phyloP scores from a whole-genome alignment of 441 rosid genomes.

The Gossypium davidsonii region DNA sequence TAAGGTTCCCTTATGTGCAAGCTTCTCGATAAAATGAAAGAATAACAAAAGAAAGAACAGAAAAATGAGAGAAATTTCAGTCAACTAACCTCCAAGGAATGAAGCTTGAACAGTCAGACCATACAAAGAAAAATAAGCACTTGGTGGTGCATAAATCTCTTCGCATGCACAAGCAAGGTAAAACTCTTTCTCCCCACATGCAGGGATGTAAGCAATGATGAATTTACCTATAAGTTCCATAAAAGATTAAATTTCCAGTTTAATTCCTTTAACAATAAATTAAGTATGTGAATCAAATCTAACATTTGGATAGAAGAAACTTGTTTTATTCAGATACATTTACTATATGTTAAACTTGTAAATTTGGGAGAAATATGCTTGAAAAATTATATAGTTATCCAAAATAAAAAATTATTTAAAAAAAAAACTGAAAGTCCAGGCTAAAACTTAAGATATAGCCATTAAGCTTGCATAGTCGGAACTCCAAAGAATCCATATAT shows the following conservation, averaged over 20 bases:
- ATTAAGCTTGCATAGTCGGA: background rate
- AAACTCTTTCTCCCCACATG: slow-evolving; percentile 79
- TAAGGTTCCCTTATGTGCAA: background rate
- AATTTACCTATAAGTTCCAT: slow-evolving; percentile 60
- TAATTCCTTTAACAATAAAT: slow-evolving; percentile 8
- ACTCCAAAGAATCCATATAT: background rate
- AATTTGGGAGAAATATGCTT: background rate
- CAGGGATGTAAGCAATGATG: slow-evolving; percentile 64
- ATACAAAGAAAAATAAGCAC: slow-evolving; percentile 83
- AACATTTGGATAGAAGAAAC: background rate
- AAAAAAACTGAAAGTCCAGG: background rate
- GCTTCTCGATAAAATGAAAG: background rate
- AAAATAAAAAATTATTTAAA: background rate
- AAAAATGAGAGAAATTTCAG: background rate
- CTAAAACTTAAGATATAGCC: background rate
- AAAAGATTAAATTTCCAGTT: slow-evolving; percentile 13
- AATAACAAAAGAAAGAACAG: background rate
- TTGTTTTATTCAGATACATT: background rate
- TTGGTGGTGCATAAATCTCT: slow-evolving; percentile 86
- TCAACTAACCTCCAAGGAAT: slow-evolving; percentile 67
- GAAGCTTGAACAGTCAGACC: slow-evolving; percentile 94
- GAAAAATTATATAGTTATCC: background rate
- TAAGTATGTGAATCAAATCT: background rate
- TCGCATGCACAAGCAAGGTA: slow-evolving; percentile 85
- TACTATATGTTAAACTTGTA: background rate